Evolutionary conservation across 108 stramenopile genomes (phyloP), one percentile per base, ranked within the genome.

Genomic region (Skeletonema tropicum): DNA sequence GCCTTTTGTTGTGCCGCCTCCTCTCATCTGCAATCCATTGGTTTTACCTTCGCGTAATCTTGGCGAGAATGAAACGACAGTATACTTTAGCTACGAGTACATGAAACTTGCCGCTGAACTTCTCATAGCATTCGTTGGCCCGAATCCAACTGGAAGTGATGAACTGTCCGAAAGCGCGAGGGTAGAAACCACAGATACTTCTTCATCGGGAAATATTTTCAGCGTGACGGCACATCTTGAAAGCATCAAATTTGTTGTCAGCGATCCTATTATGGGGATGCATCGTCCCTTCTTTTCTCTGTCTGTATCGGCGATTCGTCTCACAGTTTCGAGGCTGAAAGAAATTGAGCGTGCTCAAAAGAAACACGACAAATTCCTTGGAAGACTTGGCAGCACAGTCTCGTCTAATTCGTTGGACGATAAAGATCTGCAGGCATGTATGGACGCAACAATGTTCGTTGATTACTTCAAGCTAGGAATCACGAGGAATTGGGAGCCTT

Each of bases 401-500:
- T 55, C 7, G 52, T 23, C 23, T 23, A 23, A 6, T 23, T 23
- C 52, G 52, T 10, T 9, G 21, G 55, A 48, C 49, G 26, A 23
- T 32, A 68, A 70, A 31, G 77, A 75, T 42, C 39, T 83, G 12
- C 78, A 71, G 74, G 63, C 52, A 19, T 70, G 67, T 26, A 32
- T 70, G 52, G 79, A 80, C 49, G 52, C 46, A 35, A 66, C 66
- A 25, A 7, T 95, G 17, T 97, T 97, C 89, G 79, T 89, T 19
- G 97, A 98, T 52, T 97, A 97, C 68, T 98, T 97, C 81, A 98
- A 98, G 78, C 85, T 91, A 62, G 92, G 90, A 39, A 64, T 89
- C 25, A 91, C 92, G 31, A 93, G 95, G 73, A 97, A 96, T 71
- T 98, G 98, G 98, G 96, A 98, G 77, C 94, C 94, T 7, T 74